Evolutionary conservation across 306 rosid species (phyloP).

Genomic region (Citrullus amarus): DNA sequence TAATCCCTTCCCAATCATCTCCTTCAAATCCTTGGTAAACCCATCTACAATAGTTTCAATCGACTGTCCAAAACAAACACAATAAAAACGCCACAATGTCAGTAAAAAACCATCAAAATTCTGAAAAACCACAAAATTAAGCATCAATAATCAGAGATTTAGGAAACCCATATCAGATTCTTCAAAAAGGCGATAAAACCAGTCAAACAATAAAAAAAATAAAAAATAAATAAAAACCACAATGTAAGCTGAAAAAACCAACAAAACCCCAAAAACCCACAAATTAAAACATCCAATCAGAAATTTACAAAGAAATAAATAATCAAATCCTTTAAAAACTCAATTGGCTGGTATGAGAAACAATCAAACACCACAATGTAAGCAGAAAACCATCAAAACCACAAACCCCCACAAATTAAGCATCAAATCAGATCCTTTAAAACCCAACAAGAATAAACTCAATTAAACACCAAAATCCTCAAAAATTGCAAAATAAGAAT

Average conservation of each 20-base stretch:
- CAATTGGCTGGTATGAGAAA: background rate
- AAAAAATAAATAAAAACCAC: background rate
- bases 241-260: background rate
- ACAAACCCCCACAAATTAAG: background rate
- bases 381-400: background rate
- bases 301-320: background rate
- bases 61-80: too few relatives aligned
- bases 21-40: slow-evolving; percentile 64
- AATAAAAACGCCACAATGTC: background rate
- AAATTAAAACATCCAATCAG: background rate
- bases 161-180: slow-evolving; percentile 17
- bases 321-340: slow-evolving; percentile 32
- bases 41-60: background rate
- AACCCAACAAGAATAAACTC: background rate
- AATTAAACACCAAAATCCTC: background rate
- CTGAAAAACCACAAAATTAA: background rate
- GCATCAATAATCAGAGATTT: background rate
- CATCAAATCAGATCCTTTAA: slow-evolving; percentile 32
- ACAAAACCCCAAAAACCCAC: background rate
- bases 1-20: slow-evolving; percentile 58
- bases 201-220: background rate
- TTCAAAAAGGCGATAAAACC: slow-evolving; percentile 14
- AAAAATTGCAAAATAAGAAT: background rate
- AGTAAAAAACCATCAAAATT: background rate
- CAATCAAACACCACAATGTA: background rate